These are phyloP conservation scores for Elongisporangium undulatum DNA, from an alignment of 352 stramenopile genomes.

Conservation along the genomic window DNA sequence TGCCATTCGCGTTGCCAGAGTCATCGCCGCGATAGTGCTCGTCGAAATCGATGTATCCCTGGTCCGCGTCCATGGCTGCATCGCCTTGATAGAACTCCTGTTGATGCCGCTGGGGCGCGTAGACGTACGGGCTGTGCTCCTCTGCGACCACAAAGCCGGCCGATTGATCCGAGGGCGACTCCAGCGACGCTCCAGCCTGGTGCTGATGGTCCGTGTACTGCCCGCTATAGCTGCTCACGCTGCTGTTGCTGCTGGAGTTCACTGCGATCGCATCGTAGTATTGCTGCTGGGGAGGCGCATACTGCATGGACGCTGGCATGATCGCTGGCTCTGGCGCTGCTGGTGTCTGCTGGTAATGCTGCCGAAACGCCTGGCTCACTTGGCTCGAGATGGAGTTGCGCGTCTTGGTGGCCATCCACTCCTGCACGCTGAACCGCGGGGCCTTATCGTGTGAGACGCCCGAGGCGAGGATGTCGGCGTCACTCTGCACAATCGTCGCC, in stretches of 20 bases:
- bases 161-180: not conserved
- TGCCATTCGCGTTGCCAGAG: not conserved
- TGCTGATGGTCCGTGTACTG: not conserved
- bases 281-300: not conserved
- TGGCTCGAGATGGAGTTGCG: conserved; percentile 23
- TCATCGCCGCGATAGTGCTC: conserved; percentile 40
- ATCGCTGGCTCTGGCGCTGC: not conserved
- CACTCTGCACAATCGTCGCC: conserved; percentile 24
- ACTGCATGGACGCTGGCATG: not conserved
- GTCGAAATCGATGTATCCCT: conserved; percentile 45
- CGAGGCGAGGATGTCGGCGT: conserved; percentile 43
- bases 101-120: conserved; percentile 18
- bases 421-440: conserved; percentile 57
- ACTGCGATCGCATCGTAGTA: not conserved
- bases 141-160: not conserved
- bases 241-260: conserved; percentile 1
- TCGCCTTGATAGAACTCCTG: not conserved
- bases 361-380: conserved; percentile 13
- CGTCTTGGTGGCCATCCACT: conserved; percentile 70
- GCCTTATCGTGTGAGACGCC: conserved; percentile 72
- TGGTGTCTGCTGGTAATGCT: conserved; percentile 17
- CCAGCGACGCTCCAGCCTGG: not conserved
- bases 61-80: conserved; percentile 9
- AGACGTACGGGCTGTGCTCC: conserved; percentile 15
- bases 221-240: conserved; percentile 1